phyloP scores from a whole-genome alignment of 768 basidiomycete species.

The Lentinula edodes region DNA sequence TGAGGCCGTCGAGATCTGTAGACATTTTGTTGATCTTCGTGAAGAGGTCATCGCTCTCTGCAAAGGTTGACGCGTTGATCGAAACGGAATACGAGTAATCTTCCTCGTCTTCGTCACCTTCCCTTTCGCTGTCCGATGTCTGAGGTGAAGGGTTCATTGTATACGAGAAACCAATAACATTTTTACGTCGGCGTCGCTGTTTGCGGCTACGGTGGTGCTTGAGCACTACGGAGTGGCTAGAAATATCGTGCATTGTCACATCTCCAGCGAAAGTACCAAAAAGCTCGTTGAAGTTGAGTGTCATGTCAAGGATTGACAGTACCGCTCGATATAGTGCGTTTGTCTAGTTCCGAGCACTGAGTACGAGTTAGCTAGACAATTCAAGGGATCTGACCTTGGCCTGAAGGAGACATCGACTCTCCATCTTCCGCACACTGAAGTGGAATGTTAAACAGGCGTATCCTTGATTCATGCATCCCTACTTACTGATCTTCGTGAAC shows the following conservation, averaged over 20 bases:
- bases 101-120: slow-evolving; percentile 23
- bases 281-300: slow-evolving; percentile 60
- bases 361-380: neutral
- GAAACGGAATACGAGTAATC: slow-evolving; percentile 35
- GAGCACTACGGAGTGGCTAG: slow-evolving; percentile 43
- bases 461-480: too few species aligned
- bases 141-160: slow-evolving; percentile 14
- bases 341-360: slow-evolving; percentile 34
- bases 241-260: slow-evolving; percentile 51
- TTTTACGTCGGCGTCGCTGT: slow-evolving; percentile 44
- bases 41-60: slow-evolving; percentile 42
- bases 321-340: slow-evolving; percentile 60
- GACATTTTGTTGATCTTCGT: slow-evolving; percentile 58
- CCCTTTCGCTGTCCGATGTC: slow-evolving; percentile 27
- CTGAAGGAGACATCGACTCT: slow-evolving; percentile 59
- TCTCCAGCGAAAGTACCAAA: slow-evolving; percentile 59
- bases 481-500: slow-evolving; percentile 69
- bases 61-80: slow-evolving; percentile 25
- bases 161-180: slow-evolving; percentile 59
- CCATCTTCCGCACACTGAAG: slow-evolving; percentile 53
- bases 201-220: slow-evolving; percentile 61
- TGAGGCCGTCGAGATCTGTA: slow-evolving; percentile 62
- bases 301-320: slow-evolving; percentile 67
- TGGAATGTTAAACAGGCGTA: neutral
- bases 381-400: slow-evolving; percentile 25